These are phyloP conservation scores for Pterocarpus santalinus DNA, from an alignment of 306 rosid species.

Conservation along the genomic window DNA sequence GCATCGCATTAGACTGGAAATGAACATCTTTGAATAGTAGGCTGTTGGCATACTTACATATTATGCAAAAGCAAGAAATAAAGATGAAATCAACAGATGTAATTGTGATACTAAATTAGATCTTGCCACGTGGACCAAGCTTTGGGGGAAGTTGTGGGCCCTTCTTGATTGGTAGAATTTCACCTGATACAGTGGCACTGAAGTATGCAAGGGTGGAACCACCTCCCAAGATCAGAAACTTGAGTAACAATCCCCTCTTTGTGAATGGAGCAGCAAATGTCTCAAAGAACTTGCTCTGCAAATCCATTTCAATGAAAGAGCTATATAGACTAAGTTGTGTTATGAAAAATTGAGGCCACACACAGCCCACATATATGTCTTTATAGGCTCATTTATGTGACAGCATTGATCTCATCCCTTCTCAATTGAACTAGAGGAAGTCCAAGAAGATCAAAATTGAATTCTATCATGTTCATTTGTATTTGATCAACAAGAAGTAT, in stretches of 20 bases:
- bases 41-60: slow-evolving; percentile 62
- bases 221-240: slow-evolving; percentile 93
- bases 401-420: background rate
- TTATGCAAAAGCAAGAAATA: slow-evolving; percentile 39
- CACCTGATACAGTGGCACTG: slow-evolving; percentile 86
- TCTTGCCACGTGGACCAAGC: slow-evolving; percentile 95
- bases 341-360: background rate
- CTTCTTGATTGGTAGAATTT: slow-evolving; percentile 89
- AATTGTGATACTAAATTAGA: slow-evolving; percentile 57
- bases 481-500: no score
- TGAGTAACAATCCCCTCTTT: slow-evolving; percentile 94
- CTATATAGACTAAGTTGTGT: background rate
- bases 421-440: no score
- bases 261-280: slow-evolving; percentile 98
- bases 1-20: slow-evolving; percentile 49
- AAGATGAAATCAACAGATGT: background rate
- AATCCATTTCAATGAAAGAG: slow-evolving; percentile 19
- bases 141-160: slow-evolving; percentile 98
- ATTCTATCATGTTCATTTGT: background rate
- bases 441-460: background rate
- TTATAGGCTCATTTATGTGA: background rate
- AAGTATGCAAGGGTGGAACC: slow-evolving; percentile 85
- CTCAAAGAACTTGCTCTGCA: slow-evolving; percentile 98
- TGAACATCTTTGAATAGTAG: slow-evolving; percentile 51
- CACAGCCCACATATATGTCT: background rate